Evolutionary conservation across 805 yeast genomes (phyloP).

Genomic region (Metschnikowia similis): DNA sequence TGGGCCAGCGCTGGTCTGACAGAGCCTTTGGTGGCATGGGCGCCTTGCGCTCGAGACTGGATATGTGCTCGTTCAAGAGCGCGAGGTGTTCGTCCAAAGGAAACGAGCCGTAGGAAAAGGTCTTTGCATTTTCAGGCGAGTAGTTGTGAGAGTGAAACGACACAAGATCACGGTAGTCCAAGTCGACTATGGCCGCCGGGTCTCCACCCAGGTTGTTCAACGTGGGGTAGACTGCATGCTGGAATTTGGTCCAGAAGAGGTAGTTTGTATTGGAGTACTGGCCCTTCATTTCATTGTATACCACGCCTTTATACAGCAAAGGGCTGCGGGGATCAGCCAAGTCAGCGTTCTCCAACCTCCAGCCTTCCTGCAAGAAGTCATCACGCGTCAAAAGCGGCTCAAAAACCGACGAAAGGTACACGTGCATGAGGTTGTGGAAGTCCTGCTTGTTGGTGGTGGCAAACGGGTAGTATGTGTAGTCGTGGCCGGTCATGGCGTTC

Average conservation of each 20-base stretch:
- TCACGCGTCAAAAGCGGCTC: conserved; percentile 72
- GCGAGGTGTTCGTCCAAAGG: conserved; percentile 58
- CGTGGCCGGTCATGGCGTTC: conserved; percentile 99
- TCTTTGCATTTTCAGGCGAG: conserved; percentile 85
- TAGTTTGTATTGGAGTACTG: conserved; percentile 88
- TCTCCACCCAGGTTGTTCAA: conserved; percentile 93
- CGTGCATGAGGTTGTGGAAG: conserved; percentile 76
- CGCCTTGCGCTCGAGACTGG: conserved; percentile 44
- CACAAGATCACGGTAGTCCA: conserved; percentile 69
- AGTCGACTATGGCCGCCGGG: conserved; percentile 71
- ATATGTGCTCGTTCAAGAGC: conserved; percentile 49
- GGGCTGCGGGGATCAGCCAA: conserved; percentile 56
- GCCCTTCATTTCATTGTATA: conserved; percentile 98
- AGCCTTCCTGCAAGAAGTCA: conserved; percentile 94
- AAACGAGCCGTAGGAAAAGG: conserved; percentile 84
- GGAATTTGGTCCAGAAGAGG: conserved; percentile 77
- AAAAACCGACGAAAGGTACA: conserved; percentile 82
- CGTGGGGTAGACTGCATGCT: conserved; percentile 78
- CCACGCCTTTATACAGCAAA: conserved; percentile 86
- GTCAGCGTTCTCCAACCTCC: conserved; percentile 82
- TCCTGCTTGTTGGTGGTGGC: conserved; percentile 87
- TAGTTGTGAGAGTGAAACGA: conserved; percentile 73
- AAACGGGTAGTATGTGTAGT: conserved; percentile 93
- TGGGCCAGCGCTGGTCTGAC: conserved; percentile 42
- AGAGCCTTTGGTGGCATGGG: conserved; percentile 21